Evolutionary conservation across 352 stramenopile genomes (phyloP).

Genomic region (Pythium folliculosum): DNA sequence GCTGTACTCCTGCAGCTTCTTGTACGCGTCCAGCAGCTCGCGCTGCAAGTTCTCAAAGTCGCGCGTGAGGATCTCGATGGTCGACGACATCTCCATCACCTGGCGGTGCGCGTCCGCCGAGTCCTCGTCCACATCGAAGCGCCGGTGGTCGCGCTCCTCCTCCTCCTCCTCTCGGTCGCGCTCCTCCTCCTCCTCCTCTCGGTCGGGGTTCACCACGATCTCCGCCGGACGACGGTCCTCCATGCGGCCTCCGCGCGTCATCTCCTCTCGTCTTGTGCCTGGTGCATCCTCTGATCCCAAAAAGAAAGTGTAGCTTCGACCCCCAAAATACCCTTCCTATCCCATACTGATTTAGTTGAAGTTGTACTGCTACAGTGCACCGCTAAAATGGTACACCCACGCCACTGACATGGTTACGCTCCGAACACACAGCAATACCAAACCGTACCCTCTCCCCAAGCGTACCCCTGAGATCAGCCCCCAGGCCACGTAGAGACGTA

Average conservation of each 20-base stretch:
- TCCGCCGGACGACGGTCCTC: background rate
- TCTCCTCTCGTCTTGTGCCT: background rate
- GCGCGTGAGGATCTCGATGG: slow-evolving; percentile 59
- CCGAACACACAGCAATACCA: too few species aligned
- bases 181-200: slow-evolving; percentile 12
- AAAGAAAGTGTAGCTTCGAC: slow-evolving; percentile 18
- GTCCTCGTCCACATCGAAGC: slow-evolving; percentile 23
- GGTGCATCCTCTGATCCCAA: too few species aligned
- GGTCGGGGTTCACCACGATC: background rate
- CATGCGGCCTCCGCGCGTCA: background rate
- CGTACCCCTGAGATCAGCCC: too few species aligned
- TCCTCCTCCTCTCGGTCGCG: too few species aligned
- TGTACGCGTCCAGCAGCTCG: slow-evolving; percentile 54
- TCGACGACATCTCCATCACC: slow-evolving; percentile 63
- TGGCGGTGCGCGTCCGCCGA: slow-evolving; percentile 56
- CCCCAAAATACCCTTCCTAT: background rate
- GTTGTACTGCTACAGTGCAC: background rate
- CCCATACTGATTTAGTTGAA: slow-evolving; percentile 13
- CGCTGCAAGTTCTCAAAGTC: slow-evolving; percentile 63
- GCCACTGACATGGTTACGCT: slow-evolving; percentile 8
- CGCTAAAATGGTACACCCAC: background rate
- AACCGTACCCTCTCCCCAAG: too few species aligned
- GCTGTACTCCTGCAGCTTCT: slow-evolving; percentile 51
- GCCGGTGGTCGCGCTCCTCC: background rate
- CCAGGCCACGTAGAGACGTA: too few species aligned